These are phyloP conservation scores for Stagonosporopsis cucurbitacearum DNA, from an alignment of 2,329 filamentous ascomycete genomes.

Conservation along the genomic window DNA sequence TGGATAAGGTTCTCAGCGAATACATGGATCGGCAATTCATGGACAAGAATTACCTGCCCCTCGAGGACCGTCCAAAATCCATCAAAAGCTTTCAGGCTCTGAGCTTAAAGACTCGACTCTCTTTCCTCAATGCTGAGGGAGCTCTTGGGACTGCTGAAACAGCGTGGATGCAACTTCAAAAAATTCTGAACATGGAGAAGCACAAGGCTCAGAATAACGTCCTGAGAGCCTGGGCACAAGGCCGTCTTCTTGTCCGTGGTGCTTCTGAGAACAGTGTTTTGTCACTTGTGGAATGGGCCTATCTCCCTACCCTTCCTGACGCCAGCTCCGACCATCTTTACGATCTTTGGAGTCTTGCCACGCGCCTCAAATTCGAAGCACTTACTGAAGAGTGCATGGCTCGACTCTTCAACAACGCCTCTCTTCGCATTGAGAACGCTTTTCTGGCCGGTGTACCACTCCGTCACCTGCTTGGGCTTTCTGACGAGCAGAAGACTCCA, in stretches of 20 bases:
- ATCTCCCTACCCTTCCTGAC: conserved; percentile 9
- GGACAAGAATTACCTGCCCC: conserved; percentile 5
- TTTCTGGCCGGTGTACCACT: conserved; percentile 7
- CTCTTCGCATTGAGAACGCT: conserved; percentile 12
- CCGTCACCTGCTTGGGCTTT: conserved; percentile 3
- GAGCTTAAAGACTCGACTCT: neutral
- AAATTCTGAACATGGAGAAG: conserved; percentile 18
- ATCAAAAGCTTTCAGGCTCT: neutral
- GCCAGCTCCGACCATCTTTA: conserved; percentile 20
- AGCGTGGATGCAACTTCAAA: conserved; percentile 6
- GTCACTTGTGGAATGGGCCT: conserved; percentile 30
- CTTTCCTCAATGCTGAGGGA: conserved; percentile 17
- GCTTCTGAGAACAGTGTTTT: conserved; percentile 15
- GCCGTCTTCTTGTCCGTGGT: conserved; percentile 21
- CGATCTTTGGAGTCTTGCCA: conserved; percentile 23
- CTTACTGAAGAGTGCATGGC: conserved; percentile 25
- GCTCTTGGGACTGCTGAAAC: conserved; percentile 10
- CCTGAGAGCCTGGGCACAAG: conserved; percentile 27
- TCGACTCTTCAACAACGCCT: conserved; percentile 13
- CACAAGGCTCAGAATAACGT: conserved; percentile 2
- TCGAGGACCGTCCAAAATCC: neutral
- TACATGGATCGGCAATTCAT: conserved; percentile 6
- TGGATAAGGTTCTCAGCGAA: conserved; percentile 1
- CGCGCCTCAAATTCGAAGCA: conserved; percentile 15
- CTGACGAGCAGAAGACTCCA: neutral